phyloP scores from a whole-genome alignment of 176 grass and related monocot species.

The Tuctoria greenei region DNA sequence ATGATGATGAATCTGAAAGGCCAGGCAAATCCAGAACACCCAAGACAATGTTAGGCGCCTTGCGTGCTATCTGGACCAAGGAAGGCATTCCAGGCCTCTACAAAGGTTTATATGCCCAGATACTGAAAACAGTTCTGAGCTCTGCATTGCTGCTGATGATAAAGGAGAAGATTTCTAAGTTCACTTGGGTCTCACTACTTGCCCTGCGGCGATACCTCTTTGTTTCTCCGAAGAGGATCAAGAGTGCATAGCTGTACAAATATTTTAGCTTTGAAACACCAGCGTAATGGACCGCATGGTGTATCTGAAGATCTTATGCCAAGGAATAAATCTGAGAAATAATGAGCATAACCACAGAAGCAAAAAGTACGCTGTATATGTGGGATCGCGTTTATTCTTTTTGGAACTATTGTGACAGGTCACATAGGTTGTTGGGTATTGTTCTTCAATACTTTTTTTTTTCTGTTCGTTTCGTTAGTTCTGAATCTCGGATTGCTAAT shows the following conservation, averaged over 20 bases:
- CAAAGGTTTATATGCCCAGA: conserved; percentile 91
- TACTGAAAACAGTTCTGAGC: conserved; percentile 93
- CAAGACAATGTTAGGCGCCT: conserved; percentile 75
- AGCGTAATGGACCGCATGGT: not conserved
- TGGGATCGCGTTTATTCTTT: not conserved
- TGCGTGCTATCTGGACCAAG: conserved; percentile 79
- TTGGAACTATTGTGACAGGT: not conserved
- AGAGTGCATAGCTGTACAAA: conserved; percentile 39
- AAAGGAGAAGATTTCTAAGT: conserved; percentile 94
- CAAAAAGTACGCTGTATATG: conserved; percentile 7
- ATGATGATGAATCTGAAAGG: conserved; percentile 45
- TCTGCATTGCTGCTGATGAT: conserved; percentile 97
- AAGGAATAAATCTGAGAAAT: conserved; percentile 33
- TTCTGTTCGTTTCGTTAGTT: not conserved
- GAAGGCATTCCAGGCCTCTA: conserved; percentile 94
- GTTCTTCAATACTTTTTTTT: conserved; percentile 39
- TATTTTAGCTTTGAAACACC: not conserved
- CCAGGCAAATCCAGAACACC: conserved; percentile 45
- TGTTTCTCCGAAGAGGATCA: conserved; percentile 67
- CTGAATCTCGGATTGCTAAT: conserved; percentile 19
- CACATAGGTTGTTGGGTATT: not conserved
- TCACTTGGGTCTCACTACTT: conserved; percentile 86
- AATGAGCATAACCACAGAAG: not conserved
- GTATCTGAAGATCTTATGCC: conserved; percentile 13
- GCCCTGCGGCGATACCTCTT: conserved; percentile 65